Evolutionary conservation across 345 rosid genomes (phyloP), one percentile per base, ranked within the genome.

Genomic region (Hypericum androsaemum): DNA sequence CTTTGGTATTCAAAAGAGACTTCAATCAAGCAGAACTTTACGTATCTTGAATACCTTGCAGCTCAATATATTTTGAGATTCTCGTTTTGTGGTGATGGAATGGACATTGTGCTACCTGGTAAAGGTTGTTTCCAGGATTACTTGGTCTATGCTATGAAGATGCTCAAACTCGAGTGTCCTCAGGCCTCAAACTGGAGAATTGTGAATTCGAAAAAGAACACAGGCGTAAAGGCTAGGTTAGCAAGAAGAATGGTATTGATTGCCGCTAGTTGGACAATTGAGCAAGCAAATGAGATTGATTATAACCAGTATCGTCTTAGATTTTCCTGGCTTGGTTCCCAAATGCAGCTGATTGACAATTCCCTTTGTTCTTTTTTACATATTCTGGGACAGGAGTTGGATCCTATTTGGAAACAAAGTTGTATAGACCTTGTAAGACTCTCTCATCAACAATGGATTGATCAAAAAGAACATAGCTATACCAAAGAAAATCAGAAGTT

Each of bases 241-340:
- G 61, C 63, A n/a, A 66, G 69, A 44, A 73, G 74, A 75, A 82
- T 72, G 82, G 39, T 90, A 49, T 58, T 66, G n/a, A 79, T 67
- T 57, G 83, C 98, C 64, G 80, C 86, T 58, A 73, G 76, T 58
- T 87, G 98, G 98, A 53, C 74, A 28, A 64, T 90, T 39, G 98
- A 87, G 61, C 98, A 87, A 76, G 92, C 94, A 39, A 77, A 76
- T 12, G 82, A 75, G 67, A 61, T 51, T 53, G 94, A 90, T 71
- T 78, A 77, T 61, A 71, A 67, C 46, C 72, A 80, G 59, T 81
- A 87, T 74, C 82, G 80, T 61, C 69, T 64, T 53, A 71, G 86
- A 85, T 65, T 90, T 64, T 66, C 71, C 54, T 82, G 89, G 89
- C 65, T 90, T 65, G 70, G 71, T 69, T 75, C 79, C 55, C 81